Conservation (phyloP, 2,329 filamentous ascomycete genomes). For the Aplosporella prunicola region DNA sequence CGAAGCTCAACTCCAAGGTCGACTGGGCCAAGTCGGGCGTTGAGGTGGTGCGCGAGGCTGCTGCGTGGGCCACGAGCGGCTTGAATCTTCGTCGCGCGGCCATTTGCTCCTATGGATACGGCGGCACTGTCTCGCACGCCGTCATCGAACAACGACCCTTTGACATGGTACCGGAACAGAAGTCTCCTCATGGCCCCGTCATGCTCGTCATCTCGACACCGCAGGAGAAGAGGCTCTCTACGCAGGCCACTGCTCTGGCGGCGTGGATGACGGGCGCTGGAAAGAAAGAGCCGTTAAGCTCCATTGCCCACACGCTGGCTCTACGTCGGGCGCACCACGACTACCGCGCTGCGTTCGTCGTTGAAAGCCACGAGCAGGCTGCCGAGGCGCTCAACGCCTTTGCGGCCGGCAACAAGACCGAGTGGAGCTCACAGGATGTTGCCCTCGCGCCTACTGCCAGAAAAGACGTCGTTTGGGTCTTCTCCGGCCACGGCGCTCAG, state of each 20-base stretch:
- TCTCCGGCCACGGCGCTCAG: slow-evolving; percentile 37
- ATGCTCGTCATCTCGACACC: slow-evolving; percentile 21
- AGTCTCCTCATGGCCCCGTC: background rate
- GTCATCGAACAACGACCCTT: slow-evolving; percentile 27
- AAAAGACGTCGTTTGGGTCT: slow-evolving; percentile 29
- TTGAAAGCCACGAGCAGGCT: slow-evolving; percentile 16
- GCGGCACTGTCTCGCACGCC: slow-evolving; percentile 35
- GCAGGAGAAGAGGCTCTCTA: slow-evolving; percentile 23
- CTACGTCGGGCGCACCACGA: slow-evolving; percentile 23
- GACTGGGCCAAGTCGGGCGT: slow-evolving; percentile 21
- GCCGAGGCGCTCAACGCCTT: slow-evolving; percentile 15
- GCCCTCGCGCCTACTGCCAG: slow-evolving; percentile 11
- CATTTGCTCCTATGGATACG: slow-evolving; percentile 40
- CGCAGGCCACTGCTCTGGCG: slow-evolving; percentile 16
- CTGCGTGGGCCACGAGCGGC: slow-evolving; percentile 14
- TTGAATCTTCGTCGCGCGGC: slow-evolving; percentile 25
- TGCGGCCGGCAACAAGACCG: slow-evolving; percentile 9
- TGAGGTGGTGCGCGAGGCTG: slow-evolving; percentile 15
- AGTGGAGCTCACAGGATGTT: background rate
- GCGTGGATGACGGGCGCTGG: slow-evolving; percentile 17
- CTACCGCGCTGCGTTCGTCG: slow-evolving; percentile 21
- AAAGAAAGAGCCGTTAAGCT: slow-evolving; percentile 11
- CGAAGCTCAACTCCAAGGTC: slow-evolving; percentile 24
- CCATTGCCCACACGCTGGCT: slow-evolving; percentile 21
- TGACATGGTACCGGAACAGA: too few relatives aligned